Base-by-base conservation (phyloP, 257 asterid genomes). In the Marsdenia floribunda region DNA sequence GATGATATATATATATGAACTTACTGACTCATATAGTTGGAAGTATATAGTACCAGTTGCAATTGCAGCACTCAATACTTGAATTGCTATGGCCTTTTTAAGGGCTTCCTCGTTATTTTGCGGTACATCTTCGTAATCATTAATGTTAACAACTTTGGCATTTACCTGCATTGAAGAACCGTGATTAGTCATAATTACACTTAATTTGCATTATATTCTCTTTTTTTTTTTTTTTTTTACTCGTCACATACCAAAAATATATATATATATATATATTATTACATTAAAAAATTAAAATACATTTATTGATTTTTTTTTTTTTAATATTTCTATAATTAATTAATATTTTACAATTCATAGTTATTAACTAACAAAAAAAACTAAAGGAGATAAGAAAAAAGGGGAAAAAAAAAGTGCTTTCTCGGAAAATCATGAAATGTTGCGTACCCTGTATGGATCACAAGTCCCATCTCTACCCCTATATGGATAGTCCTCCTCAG, bases 1-100 rank as follows among this genome's bases (percentile, higher is more conserved):
- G n/a, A n/a, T n/a, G n/a, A n/a, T n/a, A n/a, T n/a, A n/a, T n/a
- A n/a, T n/a, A n/a, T n/a, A n/a, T n/a, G n/a, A 24, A 19, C 29
- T n/a, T 52, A 71, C 74, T 58, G 65, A 73, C 14, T 7, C 21
- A 75, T 91, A 91, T 42, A 86, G 86, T 72, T 89, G 96, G 84
- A 91, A 89, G 75, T 87, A 96, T 44, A 79, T 65, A 35, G 91
- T 85, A 68, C 91, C 91, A 12, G 77, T 90, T 80, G 87, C 88
- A 53, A 91, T 83, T 67, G 93, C 96, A 76, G 86, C 82, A 33
- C 89, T 84, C 7, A 90, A 29, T 0, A 91, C 90, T 75, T 91
- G 97, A 64, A 37, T 74, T 0, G 93, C 87, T 3, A 73, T 88
- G 0, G 95, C 97, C 74, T 77, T 85, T 68, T 86, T 75, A 29